phyloP scores from a whole-genome alignment of 345 rosid genomes.

The Trapa bicornis region DNA sequence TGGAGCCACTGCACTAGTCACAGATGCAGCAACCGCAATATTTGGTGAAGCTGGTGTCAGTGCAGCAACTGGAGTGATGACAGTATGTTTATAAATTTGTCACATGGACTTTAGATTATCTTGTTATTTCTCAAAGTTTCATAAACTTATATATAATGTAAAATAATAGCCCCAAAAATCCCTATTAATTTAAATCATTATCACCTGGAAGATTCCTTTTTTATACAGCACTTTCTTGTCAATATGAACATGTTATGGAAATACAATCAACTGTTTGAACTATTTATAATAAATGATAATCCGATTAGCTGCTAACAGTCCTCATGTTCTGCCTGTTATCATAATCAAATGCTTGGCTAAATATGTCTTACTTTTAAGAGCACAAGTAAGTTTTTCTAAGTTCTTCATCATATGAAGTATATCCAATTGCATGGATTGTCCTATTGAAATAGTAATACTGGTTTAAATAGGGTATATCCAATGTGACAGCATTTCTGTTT shows the following conservation, averaged over 20 bases:
- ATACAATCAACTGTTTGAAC: background rate
- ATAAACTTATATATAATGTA: background rate
- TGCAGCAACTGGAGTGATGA: conserved; percentile 99
- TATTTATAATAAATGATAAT: background rate
- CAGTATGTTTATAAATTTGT: conserved; percentile 36
- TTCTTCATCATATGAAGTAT: background rate
- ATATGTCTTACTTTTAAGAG: background rate
- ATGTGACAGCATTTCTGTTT: background rate
- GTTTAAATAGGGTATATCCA: background rate
- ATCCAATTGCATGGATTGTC: too few relatives aligned
- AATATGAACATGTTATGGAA: background rate
- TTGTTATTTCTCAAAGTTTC: background rate
- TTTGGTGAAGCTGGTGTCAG: conserved; percentile 99
- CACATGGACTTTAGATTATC: background rate
- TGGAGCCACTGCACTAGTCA: conserved; percentile 97
- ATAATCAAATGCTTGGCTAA: background rate
- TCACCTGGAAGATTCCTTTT: background rate
- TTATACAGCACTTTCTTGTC: background rate
- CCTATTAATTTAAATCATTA: background rate
- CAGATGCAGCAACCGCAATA: conserved; percentile 94
- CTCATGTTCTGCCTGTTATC: background rate
- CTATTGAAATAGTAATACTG: too few relatives aligned
- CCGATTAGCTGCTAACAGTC: background rate
- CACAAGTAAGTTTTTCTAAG: background rate
- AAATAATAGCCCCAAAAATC: background rate